Evolutionary conservation across 345 rosid species (phyloP).

Genomic region (Abelmoschus esculentus): DNA sequence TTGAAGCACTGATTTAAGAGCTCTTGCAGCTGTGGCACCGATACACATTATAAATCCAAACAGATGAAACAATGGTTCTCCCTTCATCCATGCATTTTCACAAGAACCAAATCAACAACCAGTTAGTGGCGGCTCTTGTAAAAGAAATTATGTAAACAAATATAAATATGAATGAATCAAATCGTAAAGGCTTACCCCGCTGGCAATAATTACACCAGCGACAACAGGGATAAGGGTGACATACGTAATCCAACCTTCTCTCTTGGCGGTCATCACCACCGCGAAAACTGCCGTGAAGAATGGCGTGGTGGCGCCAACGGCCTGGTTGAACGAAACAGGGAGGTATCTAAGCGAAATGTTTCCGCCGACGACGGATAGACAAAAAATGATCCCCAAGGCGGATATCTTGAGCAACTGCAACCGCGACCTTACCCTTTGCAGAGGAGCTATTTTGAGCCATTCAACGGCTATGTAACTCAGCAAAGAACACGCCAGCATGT

Average conservation of each 20-base stretch:
- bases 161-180: not conserved
- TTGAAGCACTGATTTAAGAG: conserved; percentile 42
- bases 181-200: conserved; percentile 23
- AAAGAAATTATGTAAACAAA: not conserved
- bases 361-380: conserved; percentile 40
- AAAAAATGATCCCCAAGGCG: conserved; percentile 35
- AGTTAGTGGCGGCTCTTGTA: not conserved
- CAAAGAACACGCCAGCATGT: conserved; percentile 61
- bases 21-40: conserved; percentile 42
- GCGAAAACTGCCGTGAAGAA: conserved; percentile 41
- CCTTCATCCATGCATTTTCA: conserved; percentile 24
- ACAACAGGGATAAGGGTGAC: conserved; percentile 38
- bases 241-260: conserved; percentile 37
- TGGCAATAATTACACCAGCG: conserved; percentile 36
- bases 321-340: conserved; percentile 48
- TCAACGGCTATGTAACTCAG: conserved; percentile 52
- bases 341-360: conserved; percentile 38
- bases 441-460: conserved; percentile 36
- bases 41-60: conserved; percentile 39
- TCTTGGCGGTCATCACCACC: conserved; percentile 26
- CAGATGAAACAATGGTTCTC: conserved; percentile 44
- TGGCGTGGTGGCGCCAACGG: conserved; percentile 46
- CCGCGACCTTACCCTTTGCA: conserved; percentile 25
- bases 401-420: conserved; percentile 34
- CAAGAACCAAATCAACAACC: conserved; percentile 10